A percentile compares a stretch with the other conserved stretches of the same genome.
These are phyloP conservation scores for Withania somnifera DNA, from an alignment of 305 asterid genomes.

Conservation along the genomic window DNA sequence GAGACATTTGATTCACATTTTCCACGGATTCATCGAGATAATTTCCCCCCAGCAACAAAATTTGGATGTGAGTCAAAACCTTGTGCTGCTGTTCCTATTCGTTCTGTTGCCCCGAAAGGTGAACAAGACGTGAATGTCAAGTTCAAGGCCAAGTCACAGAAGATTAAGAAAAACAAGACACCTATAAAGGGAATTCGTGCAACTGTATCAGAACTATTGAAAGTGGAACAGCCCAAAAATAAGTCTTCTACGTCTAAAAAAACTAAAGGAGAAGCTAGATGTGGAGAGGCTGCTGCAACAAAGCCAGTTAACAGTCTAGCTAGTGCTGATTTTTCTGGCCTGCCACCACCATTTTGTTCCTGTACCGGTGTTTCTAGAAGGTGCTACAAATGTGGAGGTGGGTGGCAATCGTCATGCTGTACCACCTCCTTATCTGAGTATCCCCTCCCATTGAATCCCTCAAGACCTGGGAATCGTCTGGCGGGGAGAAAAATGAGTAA, in stretches of 20 bases:
- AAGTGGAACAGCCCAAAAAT: not conserved
- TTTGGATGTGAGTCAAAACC: not conserved
- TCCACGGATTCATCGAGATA: not conserved
- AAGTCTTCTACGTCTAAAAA: constrained; percentile 10
- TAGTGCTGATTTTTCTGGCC: constrained; percentile 25
- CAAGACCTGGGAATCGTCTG: constrained; percentile 29
- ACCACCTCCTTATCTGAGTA: constrained; percentile 25
- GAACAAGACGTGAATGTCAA: constrained; percentile 5
- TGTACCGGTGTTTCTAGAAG: constrained; percentile 35
- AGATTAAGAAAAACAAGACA: constrained; percentile 3
- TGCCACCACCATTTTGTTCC: constrained; percentile 40
- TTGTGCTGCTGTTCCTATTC: constrained; percentile 29
- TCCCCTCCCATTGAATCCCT: constrained; percentile 34
- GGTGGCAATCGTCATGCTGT: constrained; percentile 50
- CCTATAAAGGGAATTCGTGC: not conserved
- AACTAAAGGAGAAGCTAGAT: constrained; percentile 6
- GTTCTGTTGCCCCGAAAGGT: constrained; percentile 16
- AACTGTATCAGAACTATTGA: constrained; percentile 3
- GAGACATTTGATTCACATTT: not conserved
- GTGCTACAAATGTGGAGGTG: constrained; percentile 38
- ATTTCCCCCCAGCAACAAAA: not conserved
- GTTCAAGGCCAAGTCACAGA: not conserved
- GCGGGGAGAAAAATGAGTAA: constrained; percentile 38
- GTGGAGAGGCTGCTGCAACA: constrained; percentile 4
- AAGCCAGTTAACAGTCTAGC: constrained; percentile 14